phyloP scores from a whole-genome alignment of 345 rosid species.

The Firmiana major region DNA sequence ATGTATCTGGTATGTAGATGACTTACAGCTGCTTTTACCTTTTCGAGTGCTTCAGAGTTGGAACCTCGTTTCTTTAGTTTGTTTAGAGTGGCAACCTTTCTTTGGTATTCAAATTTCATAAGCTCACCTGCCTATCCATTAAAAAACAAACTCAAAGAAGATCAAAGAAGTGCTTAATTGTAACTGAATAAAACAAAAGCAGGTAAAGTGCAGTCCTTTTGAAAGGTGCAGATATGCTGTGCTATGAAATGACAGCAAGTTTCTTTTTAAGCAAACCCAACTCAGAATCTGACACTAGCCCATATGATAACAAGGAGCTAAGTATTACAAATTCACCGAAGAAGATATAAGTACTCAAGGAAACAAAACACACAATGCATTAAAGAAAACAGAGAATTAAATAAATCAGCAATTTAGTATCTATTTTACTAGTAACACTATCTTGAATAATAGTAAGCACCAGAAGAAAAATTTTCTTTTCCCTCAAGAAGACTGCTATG shows the following conservation, averaged over 20 bases:
- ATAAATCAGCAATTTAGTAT: background rate
- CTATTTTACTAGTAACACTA: background rate
- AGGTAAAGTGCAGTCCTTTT: background rate
- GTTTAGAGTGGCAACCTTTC: constrained; percentile 64
- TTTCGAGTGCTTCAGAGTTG: constrained; percentile 77
- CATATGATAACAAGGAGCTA: background rate
- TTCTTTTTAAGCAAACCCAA: constrained; percentile 1
- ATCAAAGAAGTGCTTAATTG: constrained; percentile 1
- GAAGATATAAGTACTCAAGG: background rate
- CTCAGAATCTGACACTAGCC: background rate
- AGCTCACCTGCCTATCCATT: constrained; percentile 77
- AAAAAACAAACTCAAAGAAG: constrained; percentile 27
- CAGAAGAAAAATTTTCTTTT: background rate
- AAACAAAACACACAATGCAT: background rate
- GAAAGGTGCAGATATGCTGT: background rate
- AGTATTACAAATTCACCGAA: background rate
- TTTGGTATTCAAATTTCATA: constrained; percentile 88
- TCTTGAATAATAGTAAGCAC: background rate
- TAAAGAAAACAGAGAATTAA: background rate
- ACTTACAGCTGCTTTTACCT: constrained; percentile 82
- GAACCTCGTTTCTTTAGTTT: constrained; percentile 69
- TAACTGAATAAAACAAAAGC: background rate
- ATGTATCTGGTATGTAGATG: constrained; percentile 94
- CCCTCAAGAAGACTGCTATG: background rate
- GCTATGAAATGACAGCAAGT: background rate